These are phyloP conservation scores for Monoraphidium neglectum DNA, from an alignment of 139 green algal species.

Conservation along the genomic window DNA sequence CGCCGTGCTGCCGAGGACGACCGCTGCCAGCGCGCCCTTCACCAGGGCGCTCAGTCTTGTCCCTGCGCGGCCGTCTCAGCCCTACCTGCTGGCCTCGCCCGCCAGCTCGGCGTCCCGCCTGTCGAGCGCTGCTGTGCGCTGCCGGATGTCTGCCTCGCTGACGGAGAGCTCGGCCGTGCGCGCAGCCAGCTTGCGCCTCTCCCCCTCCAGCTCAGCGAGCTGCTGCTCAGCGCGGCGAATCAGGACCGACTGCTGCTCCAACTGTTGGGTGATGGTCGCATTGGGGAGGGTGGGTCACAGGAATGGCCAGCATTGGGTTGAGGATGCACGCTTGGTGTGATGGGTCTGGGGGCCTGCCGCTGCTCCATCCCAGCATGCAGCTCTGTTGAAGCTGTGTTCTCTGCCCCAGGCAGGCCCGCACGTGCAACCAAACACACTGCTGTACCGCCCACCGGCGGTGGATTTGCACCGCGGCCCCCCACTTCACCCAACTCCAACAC, in stretches of 20 bases:
- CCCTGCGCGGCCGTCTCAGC: no score
- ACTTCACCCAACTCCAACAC: neutral
- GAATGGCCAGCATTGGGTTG: neutral
- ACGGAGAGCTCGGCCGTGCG: constrained; percentile 1
- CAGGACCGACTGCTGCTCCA: constrained; percentile 20
- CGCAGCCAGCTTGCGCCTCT: constrained; percentile 1
- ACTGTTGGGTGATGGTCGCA: neutral
- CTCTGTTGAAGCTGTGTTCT: no score
- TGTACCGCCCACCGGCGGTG: no score
- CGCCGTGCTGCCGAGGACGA: no score
- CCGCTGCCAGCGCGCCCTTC: neutral
- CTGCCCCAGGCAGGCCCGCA: no score
- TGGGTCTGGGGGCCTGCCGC: no score
- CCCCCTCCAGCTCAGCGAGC: constrained; percentile 6
- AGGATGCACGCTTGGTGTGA: no score
- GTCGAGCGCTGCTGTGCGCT: neutral
- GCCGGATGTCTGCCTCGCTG: constrained; percentile 1
- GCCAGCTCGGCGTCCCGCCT: constrained; percentile 23
- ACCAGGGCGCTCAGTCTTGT: no score
- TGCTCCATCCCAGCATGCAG: no score
- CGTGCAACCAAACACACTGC: no score
- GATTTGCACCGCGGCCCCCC: no score
- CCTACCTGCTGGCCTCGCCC: constrained; percentile 8
- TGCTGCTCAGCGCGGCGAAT: constrained; percentile 12
- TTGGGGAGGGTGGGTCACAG: neutral